Evolutionary conservation across 495 filamentous ascomycete genomes (phyloP).

Genomic region (Tuber borchii): DNA sequence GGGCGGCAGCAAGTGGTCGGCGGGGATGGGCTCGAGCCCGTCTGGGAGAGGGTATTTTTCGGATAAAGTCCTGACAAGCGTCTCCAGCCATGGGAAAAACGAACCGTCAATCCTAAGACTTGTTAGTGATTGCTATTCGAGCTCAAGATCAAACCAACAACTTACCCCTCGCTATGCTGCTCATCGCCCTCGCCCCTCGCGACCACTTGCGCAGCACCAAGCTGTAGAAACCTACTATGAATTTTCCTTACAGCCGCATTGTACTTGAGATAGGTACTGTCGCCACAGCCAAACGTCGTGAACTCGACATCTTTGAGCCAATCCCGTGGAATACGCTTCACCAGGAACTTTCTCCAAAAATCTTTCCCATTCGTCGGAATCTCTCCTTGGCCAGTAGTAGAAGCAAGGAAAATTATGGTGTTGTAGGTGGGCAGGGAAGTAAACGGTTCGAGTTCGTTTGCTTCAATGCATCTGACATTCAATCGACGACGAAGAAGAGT

Average conservation of each 20-base stretch:
- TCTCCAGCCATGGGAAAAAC: slow-evolving; percentile 69
- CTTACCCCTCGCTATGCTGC: slow-evolving; percentile 84
- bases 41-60: slow-evolving; percentile 61
- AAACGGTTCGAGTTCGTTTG: slow-evolving; percentile 56
- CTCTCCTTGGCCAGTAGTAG: slow-evolving; percentile 93
- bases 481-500: slow-evolving; percentile 70
- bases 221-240: slow-evolving; percentile 72
- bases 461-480: slow-evolving; percentile 60
- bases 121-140: slow-evolving; percentile 18
- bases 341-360: slow-evolving; percentile 80
- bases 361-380: slow-evolving; percentile 68
- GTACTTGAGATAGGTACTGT: slow-evolving; percentile 93
- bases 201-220: slow-evolving; percentile 73
- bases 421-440: slow-evolving; percentile 41
- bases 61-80: slow-evolving; percentile 59
- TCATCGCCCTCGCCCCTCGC: slow-evolving; percentile 82
- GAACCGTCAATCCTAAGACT: slow-evolving; percentile 64
- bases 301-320: slow-evolving; percentile 64
- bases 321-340: slow-evolving; percentile 64
- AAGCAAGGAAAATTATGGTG: slow-evolving; percentile 68
- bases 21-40: slow-evolving; percentile 62
- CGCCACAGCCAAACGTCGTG: slow-evolving; percentile 82
- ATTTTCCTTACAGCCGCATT: slow-evolving; percentile 90
- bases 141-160: slow-evolving; percentile 22
- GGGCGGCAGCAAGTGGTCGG: slow-evolving; percentile 57